Conservation (phyloP, 2,329 filamentous ascomycete species). For the Botrytis pseudocinerea region DNA sequence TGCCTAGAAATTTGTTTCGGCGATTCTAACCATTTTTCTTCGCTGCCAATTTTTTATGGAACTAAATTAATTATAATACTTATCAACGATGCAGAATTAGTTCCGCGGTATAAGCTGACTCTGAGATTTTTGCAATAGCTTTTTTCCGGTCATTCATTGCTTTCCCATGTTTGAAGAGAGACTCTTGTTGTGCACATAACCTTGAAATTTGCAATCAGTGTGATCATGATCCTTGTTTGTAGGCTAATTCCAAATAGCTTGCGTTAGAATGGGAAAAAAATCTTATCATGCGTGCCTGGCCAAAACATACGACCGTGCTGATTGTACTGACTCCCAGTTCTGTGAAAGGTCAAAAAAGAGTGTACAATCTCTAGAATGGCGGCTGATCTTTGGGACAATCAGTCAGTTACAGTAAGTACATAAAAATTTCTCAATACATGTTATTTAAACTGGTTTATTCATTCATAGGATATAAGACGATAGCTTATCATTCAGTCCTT, state of each 20-base stretch:
- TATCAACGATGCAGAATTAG: not conserved
- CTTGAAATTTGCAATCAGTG: not conserved
- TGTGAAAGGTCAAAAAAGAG: not conserved
- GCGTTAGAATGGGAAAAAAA: accelerated
- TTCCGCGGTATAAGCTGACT: too few species aligned
- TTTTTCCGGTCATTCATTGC: not conserved
- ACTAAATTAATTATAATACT: not conserved
- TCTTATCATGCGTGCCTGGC: not conserved
- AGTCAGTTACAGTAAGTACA: not conserved
- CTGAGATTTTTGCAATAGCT: too few species aligned
- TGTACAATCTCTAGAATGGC: not conserved
- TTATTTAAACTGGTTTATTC: not conserved
- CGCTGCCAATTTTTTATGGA: not conserved
- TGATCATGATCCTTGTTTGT: not conserved
- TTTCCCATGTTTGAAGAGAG: not conserved
- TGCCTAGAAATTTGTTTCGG: not conserved
- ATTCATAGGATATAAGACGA: not conserved
- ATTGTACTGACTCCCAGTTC: not conserved
- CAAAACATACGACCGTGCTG: not conserved
- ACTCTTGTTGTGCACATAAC: not conserved
- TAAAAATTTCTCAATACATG: not conserved
- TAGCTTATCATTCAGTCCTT: accelerated
- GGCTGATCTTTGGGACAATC: not conserved
- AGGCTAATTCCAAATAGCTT: not conserved
- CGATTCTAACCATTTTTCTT: not conserved